phyloP scores from a whole-genome alignment of 2,329 filamentous ascomycete species.

The Dryadomyces sulphureus region DNA sequence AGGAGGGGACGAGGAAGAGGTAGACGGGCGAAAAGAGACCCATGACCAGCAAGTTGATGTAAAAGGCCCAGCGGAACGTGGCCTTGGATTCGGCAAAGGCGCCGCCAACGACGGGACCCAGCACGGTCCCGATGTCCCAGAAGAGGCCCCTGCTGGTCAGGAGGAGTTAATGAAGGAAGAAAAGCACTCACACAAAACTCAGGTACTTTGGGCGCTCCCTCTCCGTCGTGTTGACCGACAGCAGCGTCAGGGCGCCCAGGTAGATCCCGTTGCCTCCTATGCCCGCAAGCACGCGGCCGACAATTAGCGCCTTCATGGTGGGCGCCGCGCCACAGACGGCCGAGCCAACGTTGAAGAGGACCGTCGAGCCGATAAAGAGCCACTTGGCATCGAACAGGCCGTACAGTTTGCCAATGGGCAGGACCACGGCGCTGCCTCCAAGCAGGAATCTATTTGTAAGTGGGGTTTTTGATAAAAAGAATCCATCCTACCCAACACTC shows the following conservation, averaged over 20 bases:
- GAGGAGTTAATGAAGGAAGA: too few species aligned
- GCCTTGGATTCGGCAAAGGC: conserved; percentile 21
- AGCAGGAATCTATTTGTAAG: too few species aligned
- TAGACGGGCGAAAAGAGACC: conserved; percentile 24
- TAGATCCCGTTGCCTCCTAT: conserved; percentile 25
- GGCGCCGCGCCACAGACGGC: conserved; percentile 24
- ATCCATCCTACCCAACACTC: too few species aligned
- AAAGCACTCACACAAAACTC: too few species aligned
- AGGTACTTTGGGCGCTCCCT: conserved; percentile 4
- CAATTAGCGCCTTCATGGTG: conserved; percentile 28
- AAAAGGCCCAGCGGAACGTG: conserved; percentile 22
- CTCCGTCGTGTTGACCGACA: not conserved
- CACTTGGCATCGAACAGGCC: conserved; percentile 27
- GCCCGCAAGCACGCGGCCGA: conserved; percentile 26
- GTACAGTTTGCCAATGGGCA: conserved; percentile 21
- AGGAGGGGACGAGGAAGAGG: conserved; percentile 26
- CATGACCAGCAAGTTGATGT: conserved; percentile 33
- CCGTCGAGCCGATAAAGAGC: conserved; percentile 13
- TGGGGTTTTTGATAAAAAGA: not conserved
- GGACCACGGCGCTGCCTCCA: conserved; percentile 19
- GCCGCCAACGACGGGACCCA: conserved; percentile 21
- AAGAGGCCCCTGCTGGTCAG: conserved; percentile 2
- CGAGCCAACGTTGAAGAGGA: conserved; percentile 13
- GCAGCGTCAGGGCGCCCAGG: conserved; percentile 10
- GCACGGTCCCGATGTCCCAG: conserved; percentile 6